Evolutionary conservation across 2,329 filamentous ascomycete species (phyloP).

Genomic region (Coniochaeta sp.): DNA sequence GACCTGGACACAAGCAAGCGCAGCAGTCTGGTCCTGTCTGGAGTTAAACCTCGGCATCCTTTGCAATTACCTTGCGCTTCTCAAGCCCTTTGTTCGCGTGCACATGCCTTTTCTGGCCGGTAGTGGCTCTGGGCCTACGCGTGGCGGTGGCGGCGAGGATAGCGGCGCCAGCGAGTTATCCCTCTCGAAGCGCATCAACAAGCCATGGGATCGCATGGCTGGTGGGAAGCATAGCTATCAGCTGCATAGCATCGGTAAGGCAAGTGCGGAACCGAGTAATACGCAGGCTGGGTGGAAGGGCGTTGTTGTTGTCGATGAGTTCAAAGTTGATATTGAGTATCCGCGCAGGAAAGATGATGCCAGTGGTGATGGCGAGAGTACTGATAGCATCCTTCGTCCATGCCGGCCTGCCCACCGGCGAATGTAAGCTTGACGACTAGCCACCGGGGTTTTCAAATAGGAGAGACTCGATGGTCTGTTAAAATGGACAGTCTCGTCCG

Average conservation of each 20-base stretch:
- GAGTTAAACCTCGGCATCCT: slow-evolving; percentile 26
- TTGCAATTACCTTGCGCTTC: slow-evolving; percentile 17
- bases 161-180: background rate
- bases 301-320: slow-evolving; percentile 2
- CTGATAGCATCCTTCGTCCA: slow-evolving; percentile 1
- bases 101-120: slow-evolving; percentile 13
- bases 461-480: no score
- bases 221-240: slow-evolving; percentile 9
- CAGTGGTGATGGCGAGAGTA: background rate
- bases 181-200: background rate
- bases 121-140: slow-evolving; percentile 1
- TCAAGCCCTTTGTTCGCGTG: slow-evolving; percentile 16
- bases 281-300: background rate
- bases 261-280: background rate
- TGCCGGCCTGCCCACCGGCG: no score
- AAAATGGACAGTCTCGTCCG: no score
- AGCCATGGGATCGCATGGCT: slow-evolving; percentile 3
- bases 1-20: slow-evolving; percentile 17
- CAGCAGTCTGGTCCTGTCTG: slow-evolving; percentile 21
- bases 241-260: slow-evolving; percentile 10
- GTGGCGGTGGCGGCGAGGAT: background rate
- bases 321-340: background rate
- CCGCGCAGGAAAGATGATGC: background rate
- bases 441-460: no score
- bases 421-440: no score